Evolutionary conservation across 306 rosid genomes (phyloP).

Genomic region (Spatholobus suberectus): DNA sequence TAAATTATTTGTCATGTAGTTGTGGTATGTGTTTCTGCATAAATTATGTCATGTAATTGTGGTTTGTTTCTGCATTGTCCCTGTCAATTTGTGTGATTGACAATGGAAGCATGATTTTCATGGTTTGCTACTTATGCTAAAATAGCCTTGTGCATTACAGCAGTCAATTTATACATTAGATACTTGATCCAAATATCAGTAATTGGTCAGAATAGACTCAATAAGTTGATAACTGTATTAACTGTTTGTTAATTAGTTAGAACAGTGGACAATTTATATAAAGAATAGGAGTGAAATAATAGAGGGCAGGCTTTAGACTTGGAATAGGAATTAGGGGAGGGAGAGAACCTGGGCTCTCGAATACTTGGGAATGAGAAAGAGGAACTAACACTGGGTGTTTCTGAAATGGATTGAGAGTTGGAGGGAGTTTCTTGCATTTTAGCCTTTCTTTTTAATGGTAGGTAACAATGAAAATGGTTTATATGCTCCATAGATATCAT

Average conservation of each 20-base stretch:
- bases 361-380: background rate
- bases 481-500: background rate
- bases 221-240: background rate
- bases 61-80: background rate
- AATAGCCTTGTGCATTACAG: background rate
- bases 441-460: background rate
- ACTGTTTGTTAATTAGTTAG: background rate
- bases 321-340: background rate
- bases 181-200: background rate
- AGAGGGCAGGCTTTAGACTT: background rate
- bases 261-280: background rate
- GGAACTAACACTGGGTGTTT: background rate
- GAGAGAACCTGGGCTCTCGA: background rate
- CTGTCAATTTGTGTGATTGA: conserved; percentile 19
- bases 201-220: background rate
- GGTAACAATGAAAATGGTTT: conserved; percentile 25
- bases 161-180: background rate
- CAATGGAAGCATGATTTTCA: conserved; percentile 18
- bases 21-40: background rate
- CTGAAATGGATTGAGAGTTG: background rate
- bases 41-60: background rate
- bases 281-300: background rate
- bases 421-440: conserved; percentile 10
- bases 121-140: background rate
- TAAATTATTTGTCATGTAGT: background rate